Conservation (phyloP, 2,329 filamentous ascomycete species). For the Fusarium lateritium region DNA sequence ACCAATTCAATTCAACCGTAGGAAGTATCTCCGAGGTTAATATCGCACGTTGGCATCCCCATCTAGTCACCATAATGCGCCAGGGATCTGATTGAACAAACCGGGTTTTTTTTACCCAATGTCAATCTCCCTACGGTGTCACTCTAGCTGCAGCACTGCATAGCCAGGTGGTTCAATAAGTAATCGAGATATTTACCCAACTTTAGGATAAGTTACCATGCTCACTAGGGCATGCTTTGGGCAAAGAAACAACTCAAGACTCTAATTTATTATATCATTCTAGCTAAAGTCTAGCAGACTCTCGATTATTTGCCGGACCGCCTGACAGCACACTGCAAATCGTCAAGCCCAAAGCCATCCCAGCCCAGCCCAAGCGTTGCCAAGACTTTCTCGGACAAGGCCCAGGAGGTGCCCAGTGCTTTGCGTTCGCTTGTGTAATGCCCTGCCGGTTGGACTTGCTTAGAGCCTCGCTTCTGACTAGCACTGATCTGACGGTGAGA, state of each 20-base stretch:
- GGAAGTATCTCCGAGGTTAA: constrained; percentile 21
- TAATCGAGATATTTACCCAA: no score
- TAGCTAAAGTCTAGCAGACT: no score
- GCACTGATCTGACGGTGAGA: constrained; percentile 32
- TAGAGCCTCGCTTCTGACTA: constrained; percentile 19
- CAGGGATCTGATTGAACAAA: constrained; percentile 27
- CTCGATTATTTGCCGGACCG: no score
- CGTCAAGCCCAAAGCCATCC: constrained; percentile 31
- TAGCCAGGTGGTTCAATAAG: no score
- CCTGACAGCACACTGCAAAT: constrained; percentile 24
- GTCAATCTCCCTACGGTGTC: constrained; percentile 34
- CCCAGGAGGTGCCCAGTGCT: constrained; percentile 39
- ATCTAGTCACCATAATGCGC: constrained; percentile 19
- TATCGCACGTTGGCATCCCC: constrained; percentile 14
- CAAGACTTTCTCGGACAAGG: constrained; percentile 37
- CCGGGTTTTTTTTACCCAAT: constrained; percentile 40
- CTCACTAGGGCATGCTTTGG: no score
- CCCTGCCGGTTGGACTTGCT: constrained; percentile 24
- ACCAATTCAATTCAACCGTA: constrained; percentile 16
- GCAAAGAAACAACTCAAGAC: no score
- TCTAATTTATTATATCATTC: no score
- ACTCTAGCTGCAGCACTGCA: constrained; percentile 27
- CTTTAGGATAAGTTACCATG: no score
- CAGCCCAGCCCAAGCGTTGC: constrained; percentile 42
- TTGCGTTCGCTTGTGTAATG: constrained; percentile 29